Base-by-base conservation (phyloP, 306 rosid genomes). In the cucumber (Cucumis sativus) region DNA sequence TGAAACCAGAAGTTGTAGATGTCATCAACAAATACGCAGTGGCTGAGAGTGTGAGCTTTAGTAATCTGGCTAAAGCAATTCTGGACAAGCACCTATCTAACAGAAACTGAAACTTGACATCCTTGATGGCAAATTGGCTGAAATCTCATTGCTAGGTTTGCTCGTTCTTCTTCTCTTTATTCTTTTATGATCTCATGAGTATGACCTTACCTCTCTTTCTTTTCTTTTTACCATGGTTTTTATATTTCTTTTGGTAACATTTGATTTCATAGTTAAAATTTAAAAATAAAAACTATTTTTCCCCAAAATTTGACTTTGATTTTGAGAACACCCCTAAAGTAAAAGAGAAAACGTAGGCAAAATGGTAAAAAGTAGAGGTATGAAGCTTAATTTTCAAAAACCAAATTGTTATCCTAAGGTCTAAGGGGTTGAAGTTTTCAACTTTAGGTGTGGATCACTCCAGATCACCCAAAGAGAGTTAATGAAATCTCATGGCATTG, bases 1-100 rank as follows among this genome's bases (percentile, higher is more conserved):
- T 91, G 79, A 94, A 89, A 84, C 91, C 95, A n/a, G 98, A 89
- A 87, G 95, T 94, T 74, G 64, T 94, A 37, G 92, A 90, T 76
- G 63, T 89, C 76, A 91, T 90, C 81, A 81, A 85, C 87, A 85
- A 95, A 82, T 94, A 91, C 78, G 98, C 98, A 58, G 91, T 84
- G 6, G 91, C 93, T 14, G 95, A 84, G 21, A 87, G 86, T 80
- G 88, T 79, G 79, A 87, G 87, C 88, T 94, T 94, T 81, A 91
- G 97, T 78, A 92, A 94, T 80, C 78, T 91, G 35, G 98, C 96
- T 63, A 90, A 84, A 85, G 92, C 95, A 59, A 86, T 94, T 89
- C 41, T 94, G 82, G 92, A 83, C 75, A 91, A 88, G 79, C 97
- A 90, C 82, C 40, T 83, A 64, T 65, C 84, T 13, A 76, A 71